Percentiles rank a stretch among this genome's conserved stretches.
Conservation (phyloP, 495 filamentous ascomycete genomes). For the Rhypophila decipiens region DNA sequence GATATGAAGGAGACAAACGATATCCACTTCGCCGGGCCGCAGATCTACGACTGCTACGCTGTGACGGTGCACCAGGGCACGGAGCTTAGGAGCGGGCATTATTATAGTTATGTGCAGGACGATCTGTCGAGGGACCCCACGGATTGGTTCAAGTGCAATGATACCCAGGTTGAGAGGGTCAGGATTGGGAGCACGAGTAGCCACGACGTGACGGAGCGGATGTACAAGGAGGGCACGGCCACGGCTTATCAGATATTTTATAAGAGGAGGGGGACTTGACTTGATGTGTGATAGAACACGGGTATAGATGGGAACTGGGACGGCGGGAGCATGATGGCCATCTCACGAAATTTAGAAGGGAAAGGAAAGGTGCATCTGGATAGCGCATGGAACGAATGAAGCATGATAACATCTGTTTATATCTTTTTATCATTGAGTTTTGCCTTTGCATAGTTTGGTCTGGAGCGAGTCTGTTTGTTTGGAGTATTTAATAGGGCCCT, state of each 20-base stretch:
- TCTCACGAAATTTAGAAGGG: no score
- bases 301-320: no score
- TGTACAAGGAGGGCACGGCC: constrained; percentile 15
- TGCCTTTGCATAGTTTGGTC: no score
- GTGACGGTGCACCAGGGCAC: constrained; percentile 33
- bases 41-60: constrained; percentile 40
- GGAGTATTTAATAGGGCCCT: no score
- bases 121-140: constrained; percentile 16
- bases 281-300: no score
- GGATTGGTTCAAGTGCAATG: constrained; percentile 31
- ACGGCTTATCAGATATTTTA: constrained; percentile 27
- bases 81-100: constrained; percentile 34
- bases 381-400: no score
- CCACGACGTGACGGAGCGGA: constrained; percentile 12
- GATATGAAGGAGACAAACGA: constrained; percentile 5
- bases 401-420: no score
- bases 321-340: no score
- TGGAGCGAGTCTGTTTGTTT: no score
- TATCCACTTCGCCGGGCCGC: constrained; percentile 17
- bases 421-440: no score
- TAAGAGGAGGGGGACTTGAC: constrained; percentile 13
- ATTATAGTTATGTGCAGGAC: constrained; percentile 32
- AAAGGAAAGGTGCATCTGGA: no score
- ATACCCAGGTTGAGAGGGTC: constrained; percentile 18
- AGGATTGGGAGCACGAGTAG: constrained; percentile 14